Percentiles rank a stretch among this genome's conserved stretches.
Evolutionary conservation across 1,284 basidiomycete genomes (phyloP).

Genomic region (Microbotryomycetes sp.): DNA sequence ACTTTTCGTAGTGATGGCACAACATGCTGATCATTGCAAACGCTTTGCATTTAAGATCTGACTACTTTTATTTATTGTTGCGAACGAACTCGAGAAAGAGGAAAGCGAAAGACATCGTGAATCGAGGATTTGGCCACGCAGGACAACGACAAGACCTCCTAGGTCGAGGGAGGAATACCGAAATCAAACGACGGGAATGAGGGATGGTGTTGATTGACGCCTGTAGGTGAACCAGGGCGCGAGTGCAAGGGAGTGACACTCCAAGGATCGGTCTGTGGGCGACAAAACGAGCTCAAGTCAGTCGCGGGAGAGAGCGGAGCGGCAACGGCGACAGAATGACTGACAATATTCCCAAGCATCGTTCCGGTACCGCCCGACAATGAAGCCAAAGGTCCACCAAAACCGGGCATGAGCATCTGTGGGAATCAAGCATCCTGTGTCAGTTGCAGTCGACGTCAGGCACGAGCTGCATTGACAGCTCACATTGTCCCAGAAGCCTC

Average conservation of each 20-base stretch:
- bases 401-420: slow-evolving; percentile 4
- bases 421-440: not conserved
- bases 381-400: slow-evolving; percentile 6
- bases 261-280: slow-evolving; percentile 17
- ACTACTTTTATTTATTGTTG: no score
- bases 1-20: no score
- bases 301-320: not conserved
- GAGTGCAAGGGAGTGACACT: slow-evolving; percentile 24
- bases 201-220: not conserved
- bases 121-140: no score
- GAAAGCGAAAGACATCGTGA: no score
- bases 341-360: not conserved
- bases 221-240: slow-evolving; percentile 4
- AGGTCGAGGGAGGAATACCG: not conserved
- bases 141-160: no score
- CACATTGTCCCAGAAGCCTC: slow-evolving; percentile 9
- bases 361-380: slow-evolving; percentile 12
- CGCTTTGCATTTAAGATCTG: no score
- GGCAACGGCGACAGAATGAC: not conserved
- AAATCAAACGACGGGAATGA: not conserved
- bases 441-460: not conserved
- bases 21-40: no score
- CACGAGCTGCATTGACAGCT: not conserved
- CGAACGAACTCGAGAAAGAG: no score
- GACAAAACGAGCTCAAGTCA: slow-evolving; percentile 6